phyloP scores from a whole-genome alignment of 768 basidiomycete species.

The Brasilioporus rufonigricans region DNA sequence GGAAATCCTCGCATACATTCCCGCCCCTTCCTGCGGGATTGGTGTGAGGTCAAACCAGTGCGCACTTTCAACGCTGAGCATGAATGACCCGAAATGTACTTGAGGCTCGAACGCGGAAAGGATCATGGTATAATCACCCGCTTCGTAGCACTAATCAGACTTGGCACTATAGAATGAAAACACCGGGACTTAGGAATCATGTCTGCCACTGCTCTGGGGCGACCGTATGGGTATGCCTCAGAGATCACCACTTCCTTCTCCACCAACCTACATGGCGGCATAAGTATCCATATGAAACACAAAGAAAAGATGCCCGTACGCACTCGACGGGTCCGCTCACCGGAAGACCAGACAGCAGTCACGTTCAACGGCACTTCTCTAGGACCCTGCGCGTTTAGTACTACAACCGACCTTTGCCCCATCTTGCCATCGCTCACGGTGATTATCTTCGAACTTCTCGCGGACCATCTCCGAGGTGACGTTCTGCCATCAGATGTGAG shows the following conservation, averaged over 20 bases:
- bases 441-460: constrained; percentile 6
- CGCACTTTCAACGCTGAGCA: constrained; percentile 61
- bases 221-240: constrained; percentile 80
- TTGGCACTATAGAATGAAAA: constrained; percentile 43
- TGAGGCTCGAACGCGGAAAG: constrained; percentile 80
- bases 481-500: too few species aligned
- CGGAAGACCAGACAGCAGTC: constrained; percentile 71
- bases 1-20: constrained; percentile 74
- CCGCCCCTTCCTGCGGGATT: too few species aligned
- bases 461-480: background rate
- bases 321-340: constrained; percentile 74
- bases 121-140: constrained; percentile 75
- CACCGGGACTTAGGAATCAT: constrained; percentile 50
- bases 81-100: constrained; percentile 61
- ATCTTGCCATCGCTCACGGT: background rate
- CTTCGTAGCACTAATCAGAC: too few species aligned
- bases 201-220: constrained; percentile 51
- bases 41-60: too few species aligned
- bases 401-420: constrained; percentile 39
- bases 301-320: constrained; percentile 27
- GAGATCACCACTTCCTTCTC: constrained; percentile 73
- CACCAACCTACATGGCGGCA: constrained; percentile 39
- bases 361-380: constrained; percentile 74
- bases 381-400: constrained; percentile 50
- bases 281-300: background rate